Percentiles rank a stretch among this genome's conserved stretches.
Conservation (phyloP, 441 rosid species). For the Gossypium armourianum region DNA sequence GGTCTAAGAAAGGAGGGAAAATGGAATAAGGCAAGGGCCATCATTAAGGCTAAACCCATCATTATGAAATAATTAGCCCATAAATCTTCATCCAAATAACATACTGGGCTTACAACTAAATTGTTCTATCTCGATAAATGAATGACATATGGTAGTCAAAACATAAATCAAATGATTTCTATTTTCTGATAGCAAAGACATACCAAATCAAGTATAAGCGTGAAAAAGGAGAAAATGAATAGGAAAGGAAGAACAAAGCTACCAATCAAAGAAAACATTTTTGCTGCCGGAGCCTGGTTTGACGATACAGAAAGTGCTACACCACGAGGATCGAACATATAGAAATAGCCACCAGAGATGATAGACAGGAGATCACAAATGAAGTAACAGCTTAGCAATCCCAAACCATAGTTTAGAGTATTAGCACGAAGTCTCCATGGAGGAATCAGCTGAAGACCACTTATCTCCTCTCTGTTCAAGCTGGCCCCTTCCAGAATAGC, state of each 20-base stretch:
- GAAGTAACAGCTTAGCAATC: slow-evolving; percentile 77
- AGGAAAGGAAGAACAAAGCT: slow-evolving; percentile 9
- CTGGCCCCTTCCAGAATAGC: slow-evolving; percentile 80
- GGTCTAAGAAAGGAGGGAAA: not conserved
- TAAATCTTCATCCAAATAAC: not conserved
- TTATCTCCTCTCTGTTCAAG: slow-evolving; percentile 79
- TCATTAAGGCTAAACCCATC: not conserved
- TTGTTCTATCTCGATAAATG: not conserved
- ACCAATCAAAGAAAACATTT: slow-evolving; percentile 88
- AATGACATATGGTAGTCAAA: not conserved
- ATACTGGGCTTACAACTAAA: not conserved
- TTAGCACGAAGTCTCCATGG: slow-evolving; percentile 86
- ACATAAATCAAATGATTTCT: not conserved
- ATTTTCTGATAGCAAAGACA: not conserved
- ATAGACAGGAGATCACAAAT: slow-evolving; percentile 73
- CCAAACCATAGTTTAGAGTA: slow-evolving; percentile 86
- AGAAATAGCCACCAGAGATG: slow-evolving; percentile 78
- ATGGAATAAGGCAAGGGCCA: not conserved
- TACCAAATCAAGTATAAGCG: not conserved
- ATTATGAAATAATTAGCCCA: slow-evolving; percentile 9
- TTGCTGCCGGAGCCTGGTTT: slow-evolving; percentile 64
- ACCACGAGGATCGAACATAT: slow-evolving; percentile 93
- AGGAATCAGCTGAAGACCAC: slow-evolving; percentile 88
- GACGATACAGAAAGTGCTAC: slow-evolving; percentile 59
- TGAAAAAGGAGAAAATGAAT: not conserved